phyloP scores from a whole-genome alignment of 2,329 filamentous ascomycete genomes.

The Fusarium sp. region DNA sequence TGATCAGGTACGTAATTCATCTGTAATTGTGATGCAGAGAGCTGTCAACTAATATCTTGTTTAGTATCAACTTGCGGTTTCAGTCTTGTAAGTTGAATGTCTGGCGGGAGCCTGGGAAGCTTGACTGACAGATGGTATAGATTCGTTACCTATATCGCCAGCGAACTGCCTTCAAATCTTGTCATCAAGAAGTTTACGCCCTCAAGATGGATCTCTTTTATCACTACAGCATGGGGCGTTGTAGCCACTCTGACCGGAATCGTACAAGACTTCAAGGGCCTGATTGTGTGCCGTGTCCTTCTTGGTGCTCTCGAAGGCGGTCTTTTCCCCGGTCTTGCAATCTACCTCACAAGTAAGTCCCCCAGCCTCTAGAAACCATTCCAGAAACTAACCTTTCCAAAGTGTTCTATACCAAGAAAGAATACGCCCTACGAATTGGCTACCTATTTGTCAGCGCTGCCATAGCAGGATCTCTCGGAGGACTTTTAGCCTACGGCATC shows the following conservation, averaged over 20 bases:
- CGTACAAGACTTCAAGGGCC: conserved; percentile 48
- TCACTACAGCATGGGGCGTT: conserved; percentile 56
- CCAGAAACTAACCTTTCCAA: neutral
- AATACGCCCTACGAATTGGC: conserved; percentile 44
- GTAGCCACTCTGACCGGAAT: conserved; percentile 62
- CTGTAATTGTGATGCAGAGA: accelerated
- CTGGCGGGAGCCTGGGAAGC: accelerated
- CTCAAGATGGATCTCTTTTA: conserved; percentile 46
- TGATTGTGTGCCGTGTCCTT: conserved; percentile 59
- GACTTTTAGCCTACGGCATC: conserved; percentile 49
- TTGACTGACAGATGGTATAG: neutral
- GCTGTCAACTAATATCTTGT: neutral
- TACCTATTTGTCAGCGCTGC: conserved; percentile 47
- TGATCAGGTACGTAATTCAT: conserved; percentile 45
- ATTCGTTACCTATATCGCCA: conserved; percentile 55
- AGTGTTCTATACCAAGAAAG: conserved; percentile 46
- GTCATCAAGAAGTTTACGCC: conserved; percentile 56
- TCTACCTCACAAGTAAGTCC: conserved; percentile 43
- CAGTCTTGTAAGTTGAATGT: conserved; percentile 34
- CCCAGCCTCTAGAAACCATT: accelerated
- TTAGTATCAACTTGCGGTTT: conserved; percentile 64
- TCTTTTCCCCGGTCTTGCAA: conserved; percentile 56
- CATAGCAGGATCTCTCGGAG: conserved; percentile 45
- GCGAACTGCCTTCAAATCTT: conserved; percentile 58
- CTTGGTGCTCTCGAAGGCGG: conserved; percentile 62